Base-by-base conservation (phyloP, 169 alveolate species). In the Cryptosporidium meleagridis region DNA sequence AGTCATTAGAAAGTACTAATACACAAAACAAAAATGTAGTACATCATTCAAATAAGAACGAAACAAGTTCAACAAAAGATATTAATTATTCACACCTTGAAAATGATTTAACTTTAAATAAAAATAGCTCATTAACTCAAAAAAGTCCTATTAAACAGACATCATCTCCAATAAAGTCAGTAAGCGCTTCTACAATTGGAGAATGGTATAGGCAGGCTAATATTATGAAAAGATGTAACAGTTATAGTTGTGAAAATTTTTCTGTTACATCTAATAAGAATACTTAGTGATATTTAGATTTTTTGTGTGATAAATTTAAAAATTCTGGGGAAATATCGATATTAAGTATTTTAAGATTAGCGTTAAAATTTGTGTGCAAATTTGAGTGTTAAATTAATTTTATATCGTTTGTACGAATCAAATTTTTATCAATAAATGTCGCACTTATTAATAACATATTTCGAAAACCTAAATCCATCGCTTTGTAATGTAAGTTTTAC, bases 161-260 rank as follows among this genome's bases (percentile, higher is more conserved):
- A 31, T 44, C 44, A 29, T 59, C 89, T 18, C 65, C 75, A 59
- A 45, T 65, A 14, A 65, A 65, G 21, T 80, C 89, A 29, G 75
- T 80, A 31, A 80, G 89, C 29, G 72, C 89, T 14, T 41, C 89
- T 26, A 80, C 89, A 0, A 80, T 80, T 41, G 75, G 75, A 7
- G 89, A 80, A 31, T 80, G 89, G 89, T 80, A 80, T 59, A 59
- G 89, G 18, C 89, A 80, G 41, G 89, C 89, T 39, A 80, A 26
- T 39, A 80, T 80, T 41, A 21, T 80, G 80, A 80, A 65, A 41
- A 59, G 75, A 80, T 80, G 61, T 41, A 80, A 80, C 44, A 80
- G 68, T 18, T 65, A 65, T 65, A 65, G 72, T n/a, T 73, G 68
- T 58, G 86, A 73, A 73, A 73, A 73, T 37, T 73, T 73, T 18